phyloP scores from a whole-genome alignment of 257 asterid species.

The Solanum stenotomum region DNA sequence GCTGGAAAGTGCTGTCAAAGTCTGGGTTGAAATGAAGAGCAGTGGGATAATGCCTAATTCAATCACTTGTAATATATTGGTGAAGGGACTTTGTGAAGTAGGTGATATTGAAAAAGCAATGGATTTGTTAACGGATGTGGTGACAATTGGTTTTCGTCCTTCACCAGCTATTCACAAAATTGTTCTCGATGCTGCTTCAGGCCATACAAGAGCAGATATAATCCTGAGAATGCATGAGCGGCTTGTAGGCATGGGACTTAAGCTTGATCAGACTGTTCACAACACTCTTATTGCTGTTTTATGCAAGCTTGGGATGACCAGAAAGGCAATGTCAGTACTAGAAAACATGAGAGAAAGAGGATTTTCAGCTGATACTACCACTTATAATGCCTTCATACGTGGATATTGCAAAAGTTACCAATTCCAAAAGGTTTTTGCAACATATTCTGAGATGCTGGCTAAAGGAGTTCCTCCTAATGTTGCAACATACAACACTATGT shows the following conservation, averaged over 20 bases:
- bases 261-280: constrained; percentile 32
- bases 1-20: constrained; percentile 37
- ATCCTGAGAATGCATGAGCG: constrained; percentile 54
- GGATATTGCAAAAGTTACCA: constrained; percentile 70
- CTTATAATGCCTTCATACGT: constrained; percentile 69
- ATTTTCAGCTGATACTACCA: constrained; percentile 50
- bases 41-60: constrained; percentile 52
- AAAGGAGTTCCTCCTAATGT: constrained; percentile 63
- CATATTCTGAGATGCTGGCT: constrained; percentile 52
- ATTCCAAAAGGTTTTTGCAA: constrained; percentile 41
- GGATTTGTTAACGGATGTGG: constrained; percentile 52
- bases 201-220: constrained; percentile 39
- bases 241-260: constrained; percentile 63
- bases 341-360: constrained; percentile 61
- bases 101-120: constrained; percentile 46
- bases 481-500: constrained; percentile 61
- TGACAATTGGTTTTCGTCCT: constrained; percentile 42
- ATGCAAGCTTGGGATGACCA: constrained; percentile 76
- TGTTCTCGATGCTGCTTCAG: constrained; percentile 58
- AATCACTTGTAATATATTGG: constrained; percentile 50
- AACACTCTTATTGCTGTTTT: constrained; percentile 49
- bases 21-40: constrained; percentile 60
- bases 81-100: constrained; percentile 67
- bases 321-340: constrained; percentile 53
- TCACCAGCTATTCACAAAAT: constrained; percentile 44